Evolutionary conservation across 495 filamentous ascomycete genomes (phyloP).

Genomic region (Aspergillus sparsus): DNA sequence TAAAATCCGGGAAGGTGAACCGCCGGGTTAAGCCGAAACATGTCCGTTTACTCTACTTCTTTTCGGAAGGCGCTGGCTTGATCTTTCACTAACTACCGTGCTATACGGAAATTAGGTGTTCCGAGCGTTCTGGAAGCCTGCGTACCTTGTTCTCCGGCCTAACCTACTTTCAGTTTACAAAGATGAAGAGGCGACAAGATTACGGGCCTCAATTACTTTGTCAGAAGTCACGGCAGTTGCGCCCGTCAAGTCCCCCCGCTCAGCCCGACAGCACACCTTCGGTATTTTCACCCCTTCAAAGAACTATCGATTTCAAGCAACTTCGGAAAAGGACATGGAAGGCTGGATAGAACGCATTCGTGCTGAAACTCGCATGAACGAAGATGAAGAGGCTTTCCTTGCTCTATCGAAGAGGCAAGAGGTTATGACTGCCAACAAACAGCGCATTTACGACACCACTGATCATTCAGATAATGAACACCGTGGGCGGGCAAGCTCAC

Average conservation of each 20-base stretch:
- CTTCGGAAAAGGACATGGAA: conserved; percentile 69
- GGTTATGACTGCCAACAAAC: conserved; percentile 35
- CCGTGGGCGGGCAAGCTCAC: conserved; percentile 44
- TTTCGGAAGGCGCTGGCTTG: not conserved
- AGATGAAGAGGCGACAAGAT: conserved; percentile 81
- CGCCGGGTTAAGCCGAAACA: conserved; percentile 94
- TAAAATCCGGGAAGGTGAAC: conserved; percentile 81
- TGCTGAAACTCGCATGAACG: conserved; percentile 75
- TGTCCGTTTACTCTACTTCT: conserved; percentile 49
- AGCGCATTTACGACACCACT: conserved; percentile 48
- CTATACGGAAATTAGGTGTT: conserved; percentile 24
- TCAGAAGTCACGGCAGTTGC: conserved; percentile 91
- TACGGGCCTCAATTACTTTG: conserved; percentile 82
- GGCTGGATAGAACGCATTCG: conserved; percentile 88
- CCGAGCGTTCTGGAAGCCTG: conserved; percentile 74
- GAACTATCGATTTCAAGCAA: conserved; percentile 86
- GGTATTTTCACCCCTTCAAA: conserved; percentile 89
- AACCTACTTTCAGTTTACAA: conserved; percentile 96
- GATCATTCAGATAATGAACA: conserved; percentile 43
- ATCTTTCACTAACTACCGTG: conserved; percentile 9
- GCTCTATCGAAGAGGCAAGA: conserved; percentile 50
- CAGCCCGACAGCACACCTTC: conserved; percentile 77
- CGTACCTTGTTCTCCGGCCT: conserved; percentile 87
- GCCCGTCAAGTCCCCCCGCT: conserved; percentile 82
- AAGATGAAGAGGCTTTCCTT: conserved; percentile 80